These are phyloP conservation scores for Trichoderma brevicompactum DNA, from an alignment of 2,329 filamentous ascomycete genomes.

Conservation along the genomic window DNA sequence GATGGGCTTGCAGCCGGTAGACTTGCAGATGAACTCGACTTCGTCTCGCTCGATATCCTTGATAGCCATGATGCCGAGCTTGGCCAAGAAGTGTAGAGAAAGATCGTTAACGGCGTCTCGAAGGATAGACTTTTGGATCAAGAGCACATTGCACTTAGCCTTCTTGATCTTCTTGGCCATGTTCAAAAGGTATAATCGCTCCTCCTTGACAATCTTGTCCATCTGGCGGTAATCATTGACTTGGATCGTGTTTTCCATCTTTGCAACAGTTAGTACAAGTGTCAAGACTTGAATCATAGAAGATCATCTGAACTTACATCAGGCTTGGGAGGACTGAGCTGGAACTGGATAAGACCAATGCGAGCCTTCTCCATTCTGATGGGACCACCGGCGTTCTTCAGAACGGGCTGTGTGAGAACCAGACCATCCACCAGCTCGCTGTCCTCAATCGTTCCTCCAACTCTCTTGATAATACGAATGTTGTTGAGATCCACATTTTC, in stretches of 20 bases:
- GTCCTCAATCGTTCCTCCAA: constrained; percentile 97
- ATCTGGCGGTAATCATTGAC: constrained; percentile 99
- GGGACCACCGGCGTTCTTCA: constrained; percentile 92
- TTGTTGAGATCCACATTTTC: constrained; percentile 97
- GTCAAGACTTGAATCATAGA: not conserved
- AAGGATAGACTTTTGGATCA: constrained; percentile 98
- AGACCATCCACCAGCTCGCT: constrained; percentile 96
- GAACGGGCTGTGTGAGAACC: constrained; percentile 86
- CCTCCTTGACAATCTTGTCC: constrained; percentile 99
- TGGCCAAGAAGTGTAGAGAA: constrained; percentile 94
- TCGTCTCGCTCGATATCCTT: constrained; percentile 99
- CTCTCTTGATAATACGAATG: constrained; percentile 96
- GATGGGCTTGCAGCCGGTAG: constrained; percentile 97
- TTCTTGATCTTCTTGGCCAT: constrained; percentile 99
- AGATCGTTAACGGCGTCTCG: constrained; percentile 97
- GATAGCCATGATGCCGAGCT: constrained; percentile 91
- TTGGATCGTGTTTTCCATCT: constrained; percentile 99
- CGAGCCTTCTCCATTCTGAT: constrained; percentile 94
- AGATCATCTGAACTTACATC: constrained; percentile 64
- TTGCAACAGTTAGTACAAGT: constrained; percentile 33
- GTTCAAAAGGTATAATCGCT: constrained; percentile 96
- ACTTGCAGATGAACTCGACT: constrained; percentile 99
- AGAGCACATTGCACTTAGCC: constrained; percentile 97
- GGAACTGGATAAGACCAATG: constrained; percentile 98
- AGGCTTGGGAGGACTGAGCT: constrained; percentile 95